Evolutionary conservation across 352 stramenopile genomes (phyloP), one percentile per base, ranked within the genome.

Genomic region (Halophytophthora polymorphica): DNA sequence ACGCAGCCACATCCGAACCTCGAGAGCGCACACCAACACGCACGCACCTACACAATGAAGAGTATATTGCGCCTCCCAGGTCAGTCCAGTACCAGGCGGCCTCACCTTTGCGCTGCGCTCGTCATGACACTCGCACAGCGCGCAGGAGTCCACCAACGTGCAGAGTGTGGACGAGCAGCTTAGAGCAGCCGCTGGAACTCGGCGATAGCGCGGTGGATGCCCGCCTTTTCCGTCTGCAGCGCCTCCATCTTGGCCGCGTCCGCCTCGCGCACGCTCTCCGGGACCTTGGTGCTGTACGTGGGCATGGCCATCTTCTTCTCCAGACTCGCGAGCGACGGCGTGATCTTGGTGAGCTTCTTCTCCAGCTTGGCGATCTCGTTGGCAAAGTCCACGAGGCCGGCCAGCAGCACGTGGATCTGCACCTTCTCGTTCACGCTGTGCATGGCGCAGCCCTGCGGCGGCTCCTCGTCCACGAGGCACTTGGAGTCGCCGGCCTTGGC

Each of bases 381-480:
- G 38, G 80, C 80, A 54, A 93, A 92, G 60, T 95, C 83, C 44
- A 95, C 84, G 44, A 95, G 66, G 8, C 84, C 84, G 13, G 77
- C 77, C 0, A 95, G 71, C 54, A 95, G 69, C 54, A 97, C 81
- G 53, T 93, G 77, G 53, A 96, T 77, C 71, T 96, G 89, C 43
- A 96, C 74, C 71, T 93, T 94, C 41, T 93, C 93, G 70, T 98
- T 98, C 51, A 98, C 86, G 55, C 79, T 90, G 62, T 96, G 77
- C 73, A 97, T 97, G 58, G 90, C 93, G 73, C 90, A 89, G 57
- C 91, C 73, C 51, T 93, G 82, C 8, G 95, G 86, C 11, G 72
- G 65, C 44, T 86, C 80, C 40, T 96, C 83, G 15, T 70, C 66
- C 53, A 95, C 66, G 25, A 98, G 87, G 41, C 94, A 84, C 62